Evolutionary conservation across 176 grass and related monocot genomes (phyloP).

Genomic region (Pharus latifolius): DNA sequence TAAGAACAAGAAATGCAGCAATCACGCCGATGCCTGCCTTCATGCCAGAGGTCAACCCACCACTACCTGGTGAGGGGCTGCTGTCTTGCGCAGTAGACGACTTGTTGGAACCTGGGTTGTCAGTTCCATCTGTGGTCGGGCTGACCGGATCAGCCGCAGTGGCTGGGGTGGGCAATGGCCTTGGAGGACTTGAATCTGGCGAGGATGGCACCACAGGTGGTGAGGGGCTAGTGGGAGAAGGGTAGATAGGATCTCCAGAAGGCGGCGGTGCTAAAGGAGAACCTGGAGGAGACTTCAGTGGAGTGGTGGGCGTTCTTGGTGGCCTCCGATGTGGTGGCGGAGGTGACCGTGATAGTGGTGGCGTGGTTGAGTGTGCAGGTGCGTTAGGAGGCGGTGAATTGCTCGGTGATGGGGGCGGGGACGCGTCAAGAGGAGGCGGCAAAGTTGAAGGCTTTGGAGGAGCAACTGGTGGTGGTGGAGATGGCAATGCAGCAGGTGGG

Average conservation of each 20-base stretch:
- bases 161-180: slow-evolving; percentile 15
- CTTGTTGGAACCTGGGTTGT: slow-evolving; percentile 1
- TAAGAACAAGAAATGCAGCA: slow-evolving; percentile 34
- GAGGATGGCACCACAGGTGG: neutral
- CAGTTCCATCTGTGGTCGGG: neutral
- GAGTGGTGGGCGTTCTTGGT: slow-evolving; percentile 9
- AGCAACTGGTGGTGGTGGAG: slow-evolving; percentile 9
- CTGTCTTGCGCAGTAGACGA: neutral
- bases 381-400: slow-evolving; percentile 12
- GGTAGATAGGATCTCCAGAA: slow-evolving; percentile 14
- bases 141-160: neutral
- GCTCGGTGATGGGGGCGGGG: slow-evolving; percentile 14
- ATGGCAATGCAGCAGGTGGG: slow-evolving; percentile 5
- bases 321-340: slow-evolving; percentile 22
- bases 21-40: slow-evolving; percentile 39
- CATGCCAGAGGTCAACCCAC: slow-evolving; percentile 22
- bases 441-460: slow-evolving; percentile 23
- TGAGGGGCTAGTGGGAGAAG: slow-evolving; percentile 6
- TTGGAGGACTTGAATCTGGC: neutral
- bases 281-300: slow-evolving; percentile 13
- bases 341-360: slow-evolving; percentile 20
- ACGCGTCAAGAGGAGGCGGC: neutral
- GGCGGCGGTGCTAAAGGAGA: slow-evolving; percentile 7
- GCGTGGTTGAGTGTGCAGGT: slow-evolving; percentile 12
- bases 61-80: neutral